Conservation (phyloP, 768 basidiomycete genomes). For the Lanmaoa pseudosensibilis region DNA sequence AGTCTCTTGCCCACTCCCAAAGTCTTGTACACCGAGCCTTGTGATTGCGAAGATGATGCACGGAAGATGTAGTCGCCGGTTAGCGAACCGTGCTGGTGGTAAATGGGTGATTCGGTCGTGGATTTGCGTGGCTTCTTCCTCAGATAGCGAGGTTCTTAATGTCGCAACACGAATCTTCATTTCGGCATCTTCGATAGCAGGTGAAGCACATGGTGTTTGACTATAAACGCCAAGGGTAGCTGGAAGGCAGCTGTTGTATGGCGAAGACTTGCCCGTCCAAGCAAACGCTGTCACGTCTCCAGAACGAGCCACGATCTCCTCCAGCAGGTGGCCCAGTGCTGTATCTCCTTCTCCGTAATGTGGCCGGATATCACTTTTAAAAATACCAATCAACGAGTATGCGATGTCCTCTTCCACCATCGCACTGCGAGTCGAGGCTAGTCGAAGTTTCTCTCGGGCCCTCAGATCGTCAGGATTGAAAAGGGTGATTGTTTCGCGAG, state of each 20-base stretch:
- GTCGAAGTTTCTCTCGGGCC: slow-evolving; percentile 2
- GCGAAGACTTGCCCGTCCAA: slow-evolving; percentile 2
- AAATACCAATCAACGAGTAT: slow-evolving; percentile 14
- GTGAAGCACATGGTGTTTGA: no score
- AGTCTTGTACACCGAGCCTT: no score
- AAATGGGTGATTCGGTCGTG: no score
- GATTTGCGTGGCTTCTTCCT: no score
- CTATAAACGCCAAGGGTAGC: background rate
- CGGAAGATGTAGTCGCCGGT: no score
- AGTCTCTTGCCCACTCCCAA: no score
- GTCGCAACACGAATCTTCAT: no score
- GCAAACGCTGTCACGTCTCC: slow-evolving; percentile 3
- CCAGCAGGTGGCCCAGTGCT: slow-evolving; percentile 5
- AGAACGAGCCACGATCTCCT: slow-evolving; percentile 6
- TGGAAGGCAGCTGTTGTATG: slow-evolving; percentile 15
- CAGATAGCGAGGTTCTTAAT: no score
- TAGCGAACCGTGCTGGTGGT: no score
- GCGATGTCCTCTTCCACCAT: slow-evolving; percentile 6
- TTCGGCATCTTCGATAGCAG: no score
- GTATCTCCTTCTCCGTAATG: slow-evolving; percentile 5
- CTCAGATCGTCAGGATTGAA: slow-evolving; percentile 4
- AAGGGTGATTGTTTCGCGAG: background rate
- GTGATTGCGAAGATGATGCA: no score
- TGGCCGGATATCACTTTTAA: slow-evolving; percentile 6
- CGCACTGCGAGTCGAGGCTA: slow-evolving; percentile 11